phyloP scores from a whole-genome alignment of 192 early-diverging fungal genomes.

The Umbelopsis isabellina region DNA sequence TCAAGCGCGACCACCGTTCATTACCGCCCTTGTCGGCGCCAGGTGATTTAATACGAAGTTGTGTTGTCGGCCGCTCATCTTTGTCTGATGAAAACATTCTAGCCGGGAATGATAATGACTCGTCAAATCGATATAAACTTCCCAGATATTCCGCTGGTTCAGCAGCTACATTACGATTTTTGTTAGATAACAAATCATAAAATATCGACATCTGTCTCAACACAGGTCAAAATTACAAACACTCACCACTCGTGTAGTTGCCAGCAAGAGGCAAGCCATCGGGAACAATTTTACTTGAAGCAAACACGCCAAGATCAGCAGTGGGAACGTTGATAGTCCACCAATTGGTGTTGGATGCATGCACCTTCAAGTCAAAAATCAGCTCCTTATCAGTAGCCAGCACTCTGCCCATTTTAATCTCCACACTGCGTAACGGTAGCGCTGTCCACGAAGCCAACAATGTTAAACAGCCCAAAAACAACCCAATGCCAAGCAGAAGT shows the following conservation, averaged over 20 bases:
- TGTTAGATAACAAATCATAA: background rate
- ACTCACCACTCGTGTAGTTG: conserved; percentile 9
- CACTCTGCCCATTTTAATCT: conserved; percentile 55
- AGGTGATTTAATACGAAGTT: conserved; percentile 42
- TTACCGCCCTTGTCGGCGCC: conserved; percentile 44
- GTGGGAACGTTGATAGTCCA: conserved; percentile 59
- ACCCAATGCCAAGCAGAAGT: background rate
- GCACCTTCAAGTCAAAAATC: conserved; percentile 66
- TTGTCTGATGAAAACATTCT: conserved; percentile 19
- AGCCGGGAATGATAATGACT: conserved; percentile 35
- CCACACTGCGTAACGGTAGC: conserved; percentile 23
- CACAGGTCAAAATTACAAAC: no score
- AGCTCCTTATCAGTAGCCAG: conserved; percentile 71
- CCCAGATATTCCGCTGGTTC: conserved; percentile 44
- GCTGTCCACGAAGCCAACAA: conserved; percentile 22
- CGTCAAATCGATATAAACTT: conserved; percentile 38
- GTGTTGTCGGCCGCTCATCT: conserved; percentile 25
- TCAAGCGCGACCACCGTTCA: conserved; percentile 45
- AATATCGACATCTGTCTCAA: background rate
- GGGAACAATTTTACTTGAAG: conserved; percentile 44
- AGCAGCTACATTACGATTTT: conserved; percentile 9
- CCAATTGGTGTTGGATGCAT: conserved; percentile 58
- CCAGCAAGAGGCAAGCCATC: background rate
- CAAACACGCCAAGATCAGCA: conserved; percentile 68
- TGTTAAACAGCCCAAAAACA: conserved; percentile 17